Percentiles rank a stretch among this genome's conserved stretches.
phyloP scores from a whole-genome alignment of 331 rosid genomes.

The Pyrus hybrid region DNA sequence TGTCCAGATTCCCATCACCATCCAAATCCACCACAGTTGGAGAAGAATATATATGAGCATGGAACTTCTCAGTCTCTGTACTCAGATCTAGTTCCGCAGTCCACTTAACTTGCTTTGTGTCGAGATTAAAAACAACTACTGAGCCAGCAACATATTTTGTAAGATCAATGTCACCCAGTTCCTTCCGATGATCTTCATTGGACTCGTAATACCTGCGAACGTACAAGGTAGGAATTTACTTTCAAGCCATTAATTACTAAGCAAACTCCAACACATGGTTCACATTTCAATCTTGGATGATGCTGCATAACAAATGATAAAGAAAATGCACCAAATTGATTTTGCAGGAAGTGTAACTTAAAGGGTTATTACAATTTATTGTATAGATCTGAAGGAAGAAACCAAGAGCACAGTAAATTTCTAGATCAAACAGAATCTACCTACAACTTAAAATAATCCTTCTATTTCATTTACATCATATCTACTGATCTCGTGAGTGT shows the following conservation, averaged over 20 bases:
- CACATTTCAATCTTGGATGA: neutral
- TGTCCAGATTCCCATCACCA: conserved; percentile 93
- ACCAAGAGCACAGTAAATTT: neutral
- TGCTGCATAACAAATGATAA: neutral
- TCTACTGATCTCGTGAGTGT: neutral
- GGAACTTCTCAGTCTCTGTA: conserved; percentile 64
- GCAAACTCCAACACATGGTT: neutral
- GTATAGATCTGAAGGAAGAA: neutral
- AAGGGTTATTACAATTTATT: no score
- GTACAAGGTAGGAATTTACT: conserved; percentile 32
- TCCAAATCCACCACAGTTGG: conserved; percentile 92
- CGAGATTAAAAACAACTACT: conserved; percentile 89
- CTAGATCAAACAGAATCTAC: neutral
- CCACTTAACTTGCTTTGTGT: conserved; percentile 95
- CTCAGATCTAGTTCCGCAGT: conserved; percentile 82
- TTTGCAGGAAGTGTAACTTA: neutral
- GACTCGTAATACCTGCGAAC: conserved; percentile 78
- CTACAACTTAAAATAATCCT: neutral
- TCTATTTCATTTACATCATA: neutral
- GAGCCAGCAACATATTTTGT: conserved; percentile 89
- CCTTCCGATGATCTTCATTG: conserved; percentile 79
- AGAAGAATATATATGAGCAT: conserved; percentile 77
- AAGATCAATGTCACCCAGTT: conserved; percentile 84
- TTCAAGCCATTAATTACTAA: conserved; percentile 14
- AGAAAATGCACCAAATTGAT: neutral